Conservation (phyloP, 495 filamentous ascomycete species). For the Penicillium egyptiacum region DNA sequence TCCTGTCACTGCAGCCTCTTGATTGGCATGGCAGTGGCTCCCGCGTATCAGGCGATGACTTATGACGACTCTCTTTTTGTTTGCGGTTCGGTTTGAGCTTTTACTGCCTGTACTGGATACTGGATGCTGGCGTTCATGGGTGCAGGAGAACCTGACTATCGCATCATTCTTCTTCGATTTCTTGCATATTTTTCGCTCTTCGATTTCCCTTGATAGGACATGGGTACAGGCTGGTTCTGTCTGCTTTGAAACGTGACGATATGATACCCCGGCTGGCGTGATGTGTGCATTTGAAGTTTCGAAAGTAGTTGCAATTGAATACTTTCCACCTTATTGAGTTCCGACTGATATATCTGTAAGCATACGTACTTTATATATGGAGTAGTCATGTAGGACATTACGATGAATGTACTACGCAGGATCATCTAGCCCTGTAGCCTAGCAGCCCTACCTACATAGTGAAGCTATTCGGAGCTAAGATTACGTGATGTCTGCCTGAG, state of each 20-base stretch:
- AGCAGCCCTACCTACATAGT: neutral
- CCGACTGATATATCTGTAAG: neutral
- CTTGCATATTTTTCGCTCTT: conserved; percentile 7
- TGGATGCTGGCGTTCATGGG: conserved; percentile 23
- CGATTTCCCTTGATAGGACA: conserved; percentile 7
- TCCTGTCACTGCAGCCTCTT: conserved; percentile 18
- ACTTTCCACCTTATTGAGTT: neutral
- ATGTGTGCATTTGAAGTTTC: conserved; percentile 8
- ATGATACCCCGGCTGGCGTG: conserved; percentile 33
- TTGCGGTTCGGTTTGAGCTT: conserved; percentile 5
- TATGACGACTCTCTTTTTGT: conserved; percentile 16
- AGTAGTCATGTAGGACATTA: neutral
- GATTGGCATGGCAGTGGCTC: neutral
- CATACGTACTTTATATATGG: neutral
- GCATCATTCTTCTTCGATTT: conserved; percentile 13
- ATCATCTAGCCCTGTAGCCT: neutral
- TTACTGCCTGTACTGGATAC: conserved; percentile 5
- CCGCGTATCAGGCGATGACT: conserved; percentile 16
- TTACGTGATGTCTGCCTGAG: conserved; percentile 24
- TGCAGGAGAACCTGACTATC: neutral
- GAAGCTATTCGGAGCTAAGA: conserved; percentile 2
- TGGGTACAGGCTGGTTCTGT: conserved; percentile 24
- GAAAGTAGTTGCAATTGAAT: conserved; percentile 12
- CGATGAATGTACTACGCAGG: neutral
- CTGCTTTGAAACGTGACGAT: conserved; percentile 25